These are phyloP conservation scores for Scopulariopsis brevicaulis DNA, from an alignment of 2,329 filamentous ascomycete species.

Conservation along the genomic window DNA sequence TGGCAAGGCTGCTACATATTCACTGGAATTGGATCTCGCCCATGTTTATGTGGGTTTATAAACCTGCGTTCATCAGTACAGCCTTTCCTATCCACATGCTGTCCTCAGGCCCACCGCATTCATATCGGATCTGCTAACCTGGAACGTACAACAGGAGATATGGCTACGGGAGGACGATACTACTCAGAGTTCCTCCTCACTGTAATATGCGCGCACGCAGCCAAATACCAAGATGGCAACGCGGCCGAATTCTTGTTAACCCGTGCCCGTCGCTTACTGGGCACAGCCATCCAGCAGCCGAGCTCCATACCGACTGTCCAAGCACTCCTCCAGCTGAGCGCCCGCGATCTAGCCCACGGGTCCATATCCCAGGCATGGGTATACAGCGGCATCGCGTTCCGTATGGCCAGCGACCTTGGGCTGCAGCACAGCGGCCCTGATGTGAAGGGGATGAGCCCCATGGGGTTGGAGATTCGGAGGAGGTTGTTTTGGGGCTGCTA, in stretches of 20 bases:
- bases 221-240: conserved; percentile 11
- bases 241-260: conserved; percentile 10
- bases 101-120: not conserved
- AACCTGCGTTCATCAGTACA: conserved; percentile 15
- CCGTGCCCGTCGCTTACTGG: conserved; percentile 13
- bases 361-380: conserved; percentile 17
- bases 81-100: not conserved
- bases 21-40: conserved; percentile 15
- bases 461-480: conserved; percentile 14
- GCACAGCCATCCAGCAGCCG: conserved; percentile 14
- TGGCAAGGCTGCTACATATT: conserved; percentile 12
- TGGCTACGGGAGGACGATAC: conserved; percentile 15
- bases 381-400: conserved; percentile 18
- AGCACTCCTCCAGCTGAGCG: conserved; percentile 16
- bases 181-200: conserved; percentile 16
- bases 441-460: conserved; percentile 8
- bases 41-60: conserved; percentile 17
- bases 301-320: conserved; percentile 16
- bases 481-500: conserved; percentile 16
- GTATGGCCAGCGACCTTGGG: conserved; percentile 15
- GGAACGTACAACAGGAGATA: conserved; percentile 8
- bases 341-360: conserved; percentile 15
- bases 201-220: conserved; percentile 14
- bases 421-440: not conserved
- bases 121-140: not conserved